Conservation (phyloP, 2,329 filamentous ascomycete species). For the Fusarium ambrosium region DNA sequence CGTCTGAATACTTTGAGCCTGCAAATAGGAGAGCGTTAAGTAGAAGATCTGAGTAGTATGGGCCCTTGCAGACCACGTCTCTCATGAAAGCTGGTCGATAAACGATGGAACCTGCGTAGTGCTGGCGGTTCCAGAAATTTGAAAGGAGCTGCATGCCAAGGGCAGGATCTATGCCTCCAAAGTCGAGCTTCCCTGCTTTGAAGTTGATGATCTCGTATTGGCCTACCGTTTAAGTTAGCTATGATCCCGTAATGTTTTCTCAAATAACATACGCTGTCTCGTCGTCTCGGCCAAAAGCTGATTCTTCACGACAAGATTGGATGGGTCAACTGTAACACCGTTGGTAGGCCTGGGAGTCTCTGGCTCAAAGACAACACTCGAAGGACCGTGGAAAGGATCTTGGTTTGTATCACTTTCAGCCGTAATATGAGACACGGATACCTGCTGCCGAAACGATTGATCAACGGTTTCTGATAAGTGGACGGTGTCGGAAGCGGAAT, state of each 20-base stretch:
- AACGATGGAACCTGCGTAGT: constrained; percentile 58
- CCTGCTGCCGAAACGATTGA: too few relatives aligned
- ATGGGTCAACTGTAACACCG: fast-evolving
- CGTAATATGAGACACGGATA: too few relatives aligned
- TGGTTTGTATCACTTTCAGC: neutral
- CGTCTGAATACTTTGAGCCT: constrained; percentile 36
- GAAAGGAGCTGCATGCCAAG: constrained; percentile 64
- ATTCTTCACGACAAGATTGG: neutral
- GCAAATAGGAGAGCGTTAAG: constrained; percentile 66
- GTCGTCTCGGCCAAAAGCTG: constrained; percentile 34
- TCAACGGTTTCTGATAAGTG: neutral
- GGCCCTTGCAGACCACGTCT: constrained; percentile 66
- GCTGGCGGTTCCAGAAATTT: constrained; percentile 68
- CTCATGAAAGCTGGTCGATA: constrained; percentile 68
- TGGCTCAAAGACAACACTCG: constrained; percentile 33
- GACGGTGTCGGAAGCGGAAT: neutral
- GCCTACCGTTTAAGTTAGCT: neutral
- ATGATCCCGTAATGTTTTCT: too few relatives aligned
- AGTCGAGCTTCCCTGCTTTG: constrained; percentile 1
- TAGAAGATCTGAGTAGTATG: constrained; percentile 69
- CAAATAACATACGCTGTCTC: constrained; percentile 28
- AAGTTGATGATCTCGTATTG: constrained; percentile 16
- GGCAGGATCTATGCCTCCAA: constrained; percentile 53
- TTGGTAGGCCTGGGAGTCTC: fast-evolving
- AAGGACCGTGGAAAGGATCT: constrained; percentile 40